These are phyloP conservation scores for Pseudozyma hubeiensis DNA, from an alignment of 1,284 basidiomycete species.

Conservation along the genomic window DNA sequence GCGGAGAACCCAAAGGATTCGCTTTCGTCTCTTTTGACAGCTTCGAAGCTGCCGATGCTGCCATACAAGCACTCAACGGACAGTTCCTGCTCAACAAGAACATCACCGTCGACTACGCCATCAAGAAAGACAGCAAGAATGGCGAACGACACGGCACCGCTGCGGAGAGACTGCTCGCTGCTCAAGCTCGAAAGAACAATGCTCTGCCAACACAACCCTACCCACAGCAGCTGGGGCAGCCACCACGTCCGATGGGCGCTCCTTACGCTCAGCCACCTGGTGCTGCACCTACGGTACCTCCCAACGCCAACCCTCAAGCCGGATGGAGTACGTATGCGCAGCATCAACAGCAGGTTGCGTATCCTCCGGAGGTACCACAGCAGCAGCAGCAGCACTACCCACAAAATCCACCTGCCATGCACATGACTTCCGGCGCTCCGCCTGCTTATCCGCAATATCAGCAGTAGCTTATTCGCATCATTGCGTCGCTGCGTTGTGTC, in stretches of 20 bases:
- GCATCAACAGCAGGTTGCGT: slow-evolving; percentile 10
- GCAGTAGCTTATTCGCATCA: slow-evolving; percentile 1
- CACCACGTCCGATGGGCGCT: slow-evolving; percentile 13
- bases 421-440: slow-evolving; percentile 25
- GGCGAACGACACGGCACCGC: slow-evolving; percentile 92
- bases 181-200: slow-evolving; percentile 94
- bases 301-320: slow-evolving; percentile 9
- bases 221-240: slow-evolving; percentile 9
- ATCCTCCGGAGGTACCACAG: slow-evolving; percentile 8
- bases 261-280: neutral
- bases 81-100: slow-evolving; percentile 99
- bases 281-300: neutral
- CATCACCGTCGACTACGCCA: slow-evolving; percentile 94
- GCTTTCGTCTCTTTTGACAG: slow-evolving; percentile 97
- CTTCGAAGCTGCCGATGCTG: slow-evolving; percentile 95
- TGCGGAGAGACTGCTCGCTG: slow-evolving; percentile 91
- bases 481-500: neutral
- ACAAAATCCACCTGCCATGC: slow-evolving; percentile 23
- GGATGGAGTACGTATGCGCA: slow-evolving; percentile 18
- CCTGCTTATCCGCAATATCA: slow-evolving; percentile 31
- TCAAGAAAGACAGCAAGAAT: slow-evolving; percentile 99
- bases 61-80: slow-evolving; percentile 94
- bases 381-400: slow-evolving; percentile 21
- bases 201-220: slow-evolving; percentile 74
- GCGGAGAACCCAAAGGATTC: slow-evolving; percentile 91